Conservation (phyloP, 2,329 filamentous ascomycete species). For the Bipolaris bicolor region DNA sequence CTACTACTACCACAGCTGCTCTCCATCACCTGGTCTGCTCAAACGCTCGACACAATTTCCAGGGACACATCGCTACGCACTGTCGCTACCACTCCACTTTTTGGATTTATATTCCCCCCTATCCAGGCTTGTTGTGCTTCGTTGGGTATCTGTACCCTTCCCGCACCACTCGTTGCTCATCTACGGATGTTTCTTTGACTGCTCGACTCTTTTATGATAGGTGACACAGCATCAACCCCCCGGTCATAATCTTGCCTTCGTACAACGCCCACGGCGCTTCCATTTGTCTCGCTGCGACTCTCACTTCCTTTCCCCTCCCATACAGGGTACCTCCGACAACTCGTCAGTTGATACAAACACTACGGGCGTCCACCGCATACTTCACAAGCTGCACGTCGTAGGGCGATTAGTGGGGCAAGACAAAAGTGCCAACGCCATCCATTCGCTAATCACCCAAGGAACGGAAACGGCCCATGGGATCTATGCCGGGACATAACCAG, state of each 20-base stretch:
- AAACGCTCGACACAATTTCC: conserved; percentile 25
- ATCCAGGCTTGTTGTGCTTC: not conserved
- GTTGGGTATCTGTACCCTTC: not conserved
- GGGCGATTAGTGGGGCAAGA: conserved; percentile 4
- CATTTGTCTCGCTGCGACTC: not conserved
- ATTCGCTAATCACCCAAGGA: conserved; percentile 5
- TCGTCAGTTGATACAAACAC: not conserved
- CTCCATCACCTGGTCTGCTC: conserved; percentile 17
- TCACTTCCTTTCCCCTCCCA: not conserved
- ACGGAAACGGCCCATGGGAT: conserved; percentile 28
- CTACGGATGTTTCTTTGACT: conserved; percentile 3
- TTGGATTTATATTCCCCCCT: conserved; percentile 27
- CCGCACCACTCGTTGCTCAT: conserved; percentile 5
- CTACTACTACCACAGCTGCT: conserved; percentile 13
- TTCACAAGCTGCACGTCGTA: conserved; percentile 7
- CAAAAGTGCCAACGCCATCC: conserved; percentile 6
- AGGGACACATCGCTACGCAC: conserved; percentile 17
- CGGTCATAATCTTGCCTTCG: conserved; percentile 4
- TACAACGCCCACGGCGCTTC: conserved; percentile 2
- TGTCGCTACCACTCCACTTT: conserved; percentile 20
- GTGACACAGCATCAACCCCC: conserved; percentile 10
- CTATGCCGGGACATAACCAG: conserved; percentile 22
- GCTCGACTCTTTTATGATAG: conserved; percentile 1
- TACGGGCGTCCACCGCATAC: not conserved
- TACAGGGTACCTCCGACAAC: not conserved